Base-by-base conservation (phyloP, 208 protist genomes). In the Lotmaria passim region DNA sequence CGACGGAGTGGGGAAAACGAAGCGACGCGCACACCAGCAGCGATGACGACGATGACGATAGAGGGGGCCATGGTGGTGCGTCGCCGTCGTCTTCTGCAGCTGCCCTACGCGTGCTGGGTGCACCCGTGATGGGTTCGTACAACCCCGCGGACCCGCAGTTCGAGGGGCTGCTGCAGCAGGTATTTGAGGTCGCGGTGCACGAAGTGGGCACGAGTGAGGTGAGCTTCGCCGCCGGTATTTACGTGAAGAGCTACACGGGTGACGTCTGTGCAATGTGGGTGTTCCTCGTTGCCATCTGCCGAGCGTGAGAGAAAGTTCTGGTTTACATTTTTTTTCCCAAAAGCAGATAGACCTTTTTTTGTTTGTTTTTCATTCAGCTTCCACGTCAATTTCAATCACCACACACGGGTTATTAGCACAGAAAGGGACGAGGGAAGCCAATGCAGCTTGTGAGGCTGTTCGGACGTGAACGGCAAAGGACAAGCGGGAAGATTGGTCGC, bases 241-340 rank as follows among this genome's bases (percentile, higher is more conserved):
- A 95, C 71, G 90, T 91, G 41, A 91, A 89, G 81, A 85, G 85
- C 41, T 95, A 90, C 76, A 93, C 79, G 4, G 76, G 71, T n/a
- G 79, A 91, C 39, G 85, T 91, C n/a, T 88, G 76, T 57, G 84
- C 87, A 26, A 90, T 93, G 81, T 95, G 85, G 83, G 79, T 88
- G 26, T 91, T 93, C 51, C 66, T 95, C 8, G 79, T 87, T 7
- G 90, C 87, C 53, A 72, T 94, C 17, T 94, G 78, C 58, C 51
- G 71, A 8, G 61, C 53, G n/a, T 76, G 39, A 70, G 7, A 65
- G 34, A 56, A 61, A n/a, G n/a, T n/a, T n/a, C n/a, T n/a, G n/a
- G n/a, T n/a, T n/a, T n/a, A n/a, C n/a, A n/a, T n/a, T n/a, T n/a
- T n/a, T n/a, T n/a, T n/a, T n/a, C n/a, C n/a, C n/a, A n/a, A n/a